Percentiles rank a stretch among this genome's conserved stretches.
Evolutionary conservation across 306 rosid species (phyloP).

Genomic region (Nissolia schottii): DNA sequence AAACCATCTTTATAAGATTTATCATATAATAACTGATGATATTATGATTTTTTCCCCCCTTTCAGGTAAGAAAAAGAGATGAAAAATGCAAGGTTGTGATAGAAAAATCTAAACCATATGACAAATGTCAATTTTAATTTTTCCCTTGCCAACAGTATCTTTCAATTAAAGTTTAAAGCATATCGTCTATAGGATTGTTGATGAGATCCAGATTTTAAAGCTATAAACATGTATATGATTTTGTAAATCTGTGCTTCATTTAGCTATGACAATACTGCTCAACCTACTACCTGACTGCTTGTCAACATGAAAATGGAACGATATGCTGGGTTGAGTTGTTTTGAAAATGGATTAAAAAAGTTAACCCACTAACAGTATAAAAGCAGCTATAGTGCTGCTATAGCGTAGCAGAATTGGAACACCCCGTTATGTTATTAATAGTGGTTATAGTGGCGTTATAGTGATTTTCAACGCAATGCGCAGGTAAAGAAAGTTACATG

Average conservation of each 20-base stretch:
- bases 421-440: too few species aligned
- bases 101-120: constrained; percentile 63
- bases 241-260: constrained; percentile 10
- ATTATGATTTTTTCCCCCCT: not conserved
- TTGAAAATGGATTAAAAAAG: too few species aligned
- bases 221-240: not conserved
- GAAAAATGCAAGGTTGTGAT: constrained; percentile 44
- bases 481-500: too few species aligned
- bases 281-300: too few species aligned
- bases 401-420: too few species aligned
- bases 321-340: too few species aligned
- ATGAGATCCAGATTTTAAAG: not conserved
- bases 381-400: too few species aligned
- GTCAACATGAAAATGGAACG: too few species aligned
- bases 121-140: constrained; percentile 36
- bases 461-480: too few species aligned
- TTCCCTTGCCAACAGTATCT: not conserved
- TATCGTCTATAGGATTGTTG: not conserved
- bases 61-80: constrained; percentile 67
- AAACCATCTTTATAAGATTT: constrained; percentile 14
- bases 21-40: not conserved
- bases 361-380: too few species aligned
- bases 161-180: not conserved
- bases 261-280: too few species aligned
- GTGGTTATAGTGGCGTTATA: too few species aligned